Evolutionary conservation across 768 basidiomycete species (phyloP).

Genomic region (Auricularia sp.): DNA sequence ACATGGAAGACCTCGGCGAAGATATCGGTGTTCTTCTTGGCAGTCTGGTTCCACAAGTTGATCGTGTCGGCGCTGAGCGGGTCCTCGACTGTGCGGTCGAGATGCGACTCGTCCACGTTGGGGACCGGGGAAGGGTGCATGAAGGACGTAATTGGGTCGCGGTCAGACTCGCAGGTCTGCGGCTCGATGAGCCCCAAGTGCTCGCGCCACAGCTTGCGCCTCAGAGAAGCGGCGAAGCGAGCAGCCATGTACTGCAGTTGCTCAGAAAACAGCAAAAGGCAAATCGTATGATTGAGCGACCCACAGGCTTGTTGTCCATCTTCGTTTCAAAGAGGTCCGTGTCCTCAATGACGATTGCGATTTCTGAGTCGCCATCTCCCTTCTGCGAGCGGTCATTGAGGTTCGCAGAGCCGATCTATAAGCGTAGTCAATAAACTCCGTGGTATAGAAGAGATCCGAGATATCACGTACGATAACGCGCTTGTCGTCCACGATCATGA

Average conservation of each 20-base stretch:
- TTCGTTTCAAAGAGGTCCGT: conserved; percentile 57
- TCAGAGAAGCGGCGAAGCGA: conserved; percentile 74
- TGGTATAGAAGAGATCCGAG: neutral
- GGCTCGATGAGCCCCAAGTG: conserved; percentile 80
- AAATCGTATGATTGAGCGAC: neutral
- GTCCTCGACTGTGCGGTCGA: conserved; percentile 68
- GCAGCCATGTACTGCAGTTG: conserved; percentile 43
- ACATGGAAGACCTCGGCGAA: conserved; percentile 81
- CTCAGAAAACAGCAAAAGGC: neutral
- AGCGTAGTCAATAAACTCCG: neutral
- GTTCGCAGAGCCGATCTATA: conserved; percentile 87
- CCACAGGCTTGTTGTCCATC: conserved; percentile 62
- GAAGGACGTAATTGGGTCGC: conserved; percentile 37
- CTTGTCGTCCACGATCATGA: conserved; percentile 92
- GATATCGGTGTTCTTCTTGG: conserved; percentile 69
- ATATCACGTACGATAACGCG: conserved; percentile 63
- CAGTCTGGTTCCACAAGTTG: conserved; percentile 57
- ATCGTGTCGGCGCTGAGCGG: conserved; percentile 56
- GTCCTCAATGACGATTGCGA: conserved; percentile 87
- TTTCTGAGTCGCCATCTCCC: conserved; percentile 93
- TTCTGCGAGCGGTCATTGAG: conserved; percentile 81
- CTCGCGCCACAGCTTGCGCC: conserved; percentile 69
- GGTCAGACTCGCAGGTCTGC: conserved; percentile 40
- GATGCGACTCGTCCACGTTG: conserved; percentile 54
- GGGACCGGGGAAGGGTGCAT: conserved; percentile 73